phyloP scores from a whole-genome alignment of 371 early-diverging fungal species.

The Mortierella sp. region DNA sequence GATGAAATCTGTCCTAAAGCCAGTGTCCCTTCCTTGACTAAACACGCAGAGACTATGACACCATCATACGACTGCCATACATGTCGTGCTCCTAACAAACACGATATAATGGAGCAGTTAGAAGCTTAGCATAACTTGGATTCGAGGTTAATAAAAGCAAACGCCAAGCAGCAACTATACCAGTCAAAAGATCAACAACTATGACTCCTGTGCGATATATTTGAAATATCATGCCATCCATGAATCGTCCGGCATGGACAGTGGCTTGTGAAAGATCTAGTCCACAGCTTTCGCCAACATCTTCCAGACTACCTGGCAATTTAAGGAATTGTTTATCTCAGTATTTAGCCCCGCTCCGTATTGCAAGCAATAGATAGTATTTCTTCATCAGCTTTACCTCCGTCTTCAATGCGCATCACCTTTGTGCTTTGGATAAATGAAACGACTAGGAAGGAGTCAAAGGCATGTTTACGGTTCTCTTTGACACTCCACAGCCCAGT shows the following conservation, averaged over 20 bases:
- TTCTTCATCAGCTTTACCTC: constrained; percentile 14
- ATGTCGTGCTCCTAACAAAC: constrained; percentile 10
- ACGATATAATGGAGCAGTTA: neutral
- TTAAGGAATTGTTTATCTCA: neutral
- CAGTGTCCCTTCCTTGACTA: constrained; percentile 24
- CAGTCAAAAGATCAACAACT: constrained; percentile 3
- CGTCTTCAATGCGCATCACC: constrained; percentile 28
- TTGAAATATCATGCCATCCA: constrained; percentile 33
- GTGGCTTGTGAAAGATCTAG: constrained; percentile 29
- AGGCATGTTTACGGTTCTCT: constrained; percentile 4
- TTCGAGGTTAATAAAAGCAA: neutral
- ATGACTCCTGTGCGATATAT: constrained; percentile 43
- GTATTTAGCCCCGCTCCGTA: neutral
- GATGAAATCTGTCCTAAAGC: constrained; percentile 27
- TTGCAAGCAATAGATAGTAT: neutral
- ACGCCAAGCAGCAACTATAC: constrained; percentile 7
- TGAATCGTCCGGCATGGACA: constrained; percentile 30
- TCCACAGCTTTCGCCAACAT: constrained; percentile 29
- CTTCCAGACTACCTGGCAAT: constrained; percentile 31
- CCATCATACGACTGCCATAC: constrained; percentile 10
- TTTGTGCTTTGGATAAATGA: constrained; percentile 48
- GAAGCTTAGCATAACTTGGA: neutral
- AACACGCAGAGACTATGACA: constrained; percentile 26
- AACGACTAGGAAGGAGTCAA: constrained; percentile 35
- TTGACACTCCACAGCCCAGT: constrained; percentile 45